Base-by-base conservation (phyloP, 192 early-diverging fungal genomes). In the Entomortierella chlamydospora region DNA sequence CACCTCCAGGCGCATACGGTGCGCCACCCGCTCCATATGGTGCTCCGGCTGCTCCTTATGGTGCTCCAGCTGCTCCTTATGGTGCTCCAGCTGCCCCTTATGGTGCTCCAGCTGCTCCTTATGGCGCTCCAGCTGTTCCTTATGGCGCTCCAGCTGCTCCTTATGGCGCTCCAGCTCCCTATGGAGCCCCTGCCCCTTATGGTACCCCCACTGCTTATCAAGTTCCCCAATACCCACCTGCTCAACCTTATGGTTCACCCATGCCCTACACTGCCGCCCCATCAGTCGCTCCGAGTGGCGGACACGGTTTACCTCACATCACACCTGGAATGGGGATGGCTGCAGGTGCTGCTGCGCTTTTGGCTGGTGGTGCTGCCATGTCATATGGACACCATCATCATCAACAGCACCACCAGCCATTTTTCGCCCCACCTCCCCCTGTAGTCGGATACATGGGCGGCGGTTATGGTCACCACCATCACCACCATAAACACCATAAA, bases 181-280 rank as follows among this genome's bases (percentile, higher is more conserved):
- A 67, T 57, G 64, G 64, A 11, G 28, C 31, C 10, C 61, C 61
- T 64, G 49, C 29, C 18, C 53, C 64, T 30, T 67, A 67, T 55
- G 63, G 63, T 39, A 25, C 41, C 28, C 50, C 10, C 51, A 2
- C 63, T 31, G 50, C 60, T 12, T 71, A 71, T 22, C 43, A 31
- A 2, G 51, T 39, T 47, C 18, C 45, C 5, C 39, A 55, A 31
- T 58, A 57, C 56, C 56, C 66, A 25, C 42, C 41, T 15, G 29
- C 71, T 26, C 52, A 50, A n/a, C 57, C 58, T 23, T 39, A 49
- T 10, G 39, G 45, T 20, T 12, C 39, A 9, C 39, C 42, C 42
- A 34, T 57, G 26, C 61, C 61, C 20, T 37, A 55, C 15, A 25
- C 57, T 34, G 43, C 63, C 5, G 43, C 11, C 12, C 60, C 61